Conservation (phyloP, 768 basidiomycete species). For the Tubosaeta sp. region DNA sequence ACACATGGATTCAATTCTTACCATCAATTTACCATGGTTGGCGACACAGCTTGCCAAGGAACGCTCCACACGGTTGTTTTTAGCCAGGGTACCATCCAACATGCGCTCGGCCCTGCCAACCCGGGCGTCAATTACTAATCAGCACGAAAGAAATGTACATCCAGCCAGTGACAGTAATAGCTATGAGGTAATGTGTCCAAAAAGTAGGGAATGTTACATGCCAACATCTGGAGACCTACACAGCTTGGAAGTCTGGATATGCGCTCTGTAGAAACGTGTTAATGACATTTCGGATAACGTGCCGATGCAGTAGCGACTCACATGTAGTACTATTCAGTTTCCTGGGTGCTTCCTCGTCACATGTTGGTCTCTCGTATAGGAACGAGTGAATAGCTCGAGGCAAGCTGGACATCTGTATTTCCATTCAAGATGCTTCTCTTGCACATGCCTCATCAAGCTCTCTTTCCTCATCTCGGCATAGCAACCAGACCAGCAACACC, state of each 20-base stretch:
- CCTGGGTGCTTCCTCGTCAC: conserved; percentile 4
- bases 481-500: conserved; percentile 21
- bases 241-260: neutral
- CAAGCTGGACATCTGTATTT: conserved; percentile 18
- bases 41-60: conserved; percentile 23
- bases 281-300: neutral
- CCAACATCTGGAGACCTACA: neutral
- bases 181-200: conserved; percentile 2
- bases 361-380: conserved; percentile 19
- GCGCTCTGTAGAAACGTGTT: neutral
- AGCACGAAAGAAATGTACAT: conserved; percentile 9
- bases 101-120: neutral
- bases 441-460: conserved; percentile 25
- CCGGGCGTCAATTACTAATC: neutral
- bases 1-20: neutral
- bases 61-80: neutral
- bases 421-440: conserved; percentile 21
- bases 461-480: conserved; percentile 21
- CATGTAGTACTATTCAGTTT: neutral
- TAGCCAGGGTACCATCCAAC: conserved; percentile 1
- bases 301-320: neutral
- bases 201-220: neutral
- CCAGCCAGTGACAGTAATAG: neutral
- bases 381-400: conserved; percentile 22
- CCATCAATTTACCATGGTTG: neutral